phyloP scores from a whole-genome alignment of 192 early-diverging fungal genomes.

The Gaertneriomyces semiglobifer region DNA sequence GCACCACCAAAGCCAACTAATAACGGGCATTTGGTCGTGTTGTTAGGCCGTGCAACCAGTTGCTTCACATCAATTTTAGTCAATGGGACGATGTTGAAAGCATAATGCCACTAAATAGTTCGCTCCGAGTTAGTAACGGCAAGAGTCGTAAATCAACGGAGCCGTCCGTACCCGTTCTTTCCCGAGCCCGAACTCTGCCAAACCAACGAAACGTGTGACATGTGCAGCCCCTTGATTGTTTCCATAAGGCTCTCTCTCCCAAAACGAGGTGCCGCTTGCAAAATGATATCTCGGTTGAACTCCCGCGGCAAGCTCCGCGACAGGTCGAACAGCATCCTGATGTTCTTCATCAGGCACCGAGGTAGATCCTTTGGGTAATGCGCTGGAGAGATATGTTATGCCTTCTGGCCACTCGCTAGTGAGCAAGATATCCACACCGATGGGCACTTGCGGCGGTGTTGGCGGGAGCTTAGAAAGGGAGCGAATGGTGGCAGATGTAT shows the following conservation, averaged over 20 bases:
- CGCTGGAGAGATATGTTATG: slow-evolving; percentile 30
- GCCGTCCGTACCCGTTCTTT: slow-evolving; percentile 55
- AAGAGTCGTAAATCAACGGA: no score
- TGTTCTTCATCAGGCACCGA: background rate
- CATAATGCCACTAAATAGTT: slow-evolving; percentile 78
- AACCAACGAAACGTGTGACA: slow-evolving; percentile 80
- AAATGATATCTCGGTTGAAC: slow-evolving; percentile 89
- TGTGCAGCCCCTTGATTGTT: slow-evolving; percentile 51
- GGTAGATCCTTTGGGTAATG: slow-evolving; percentile 15
- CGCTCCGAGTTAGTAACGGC: no score
- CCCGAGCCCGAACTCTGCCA: slow-evolving; percentile 64
- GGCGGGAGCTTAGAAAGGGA: background rate
- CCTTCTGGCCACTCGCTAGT: slow-evolving; percentile 77
- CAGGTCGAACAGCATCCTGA: background rate
- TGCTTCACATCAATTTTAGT: slow-evolving; percentile 35
- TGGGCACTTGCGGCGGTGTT: background rate
- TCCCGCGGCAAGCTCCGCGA: slow-evolving; percentile 45
- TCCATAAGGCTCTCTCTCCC: slow-evolving; percentile 80
- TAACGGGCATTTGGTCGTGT: slow-evolving; percentile 52
- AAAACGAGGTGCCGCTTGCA: slow-evolving; percentile 67
- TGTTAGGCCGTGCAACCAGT: slow-evolving; percentile 40
- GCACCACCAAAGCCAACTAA: background rate
- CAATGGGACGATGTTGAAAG: slow-evolving; percentile 77
- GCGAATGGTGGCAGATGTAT: slow-evolving; percentile 9
- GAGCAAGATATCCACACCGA: slow-evolving; percentile 72